A percentile compares a stretch with the other conserved stretches of the same genome.
Evolutionary conservation across 1,139 yeast species (phyloP).

Genomic region (Yamadazyma oceani): DNA sequence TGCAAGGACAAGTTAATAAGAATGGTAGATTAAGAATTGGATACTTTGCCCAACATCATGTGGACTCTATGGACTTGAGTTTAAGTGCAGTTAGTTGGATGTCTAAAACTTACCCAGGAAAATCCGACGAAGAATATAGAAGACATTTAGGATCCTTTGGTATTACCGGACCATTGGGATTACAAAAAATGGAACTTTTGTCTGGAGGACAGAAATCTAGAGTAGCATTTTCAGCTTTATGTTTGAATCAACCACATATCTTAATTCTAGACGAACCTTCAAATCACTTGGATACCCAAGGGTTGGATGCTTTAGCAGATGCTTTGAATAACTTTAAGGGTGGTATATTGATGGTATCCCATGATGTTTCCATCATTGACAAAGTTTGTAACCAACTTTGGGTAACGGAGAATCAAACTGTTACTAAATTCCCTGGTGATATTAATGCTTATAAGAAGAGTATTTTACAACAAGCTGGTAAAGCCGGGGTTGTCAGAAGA

Average conservation of each 20-base stretch:
- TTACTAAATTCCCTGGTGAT: slow-evolving; percentile 75
- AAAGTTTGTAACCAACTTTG: slow-evolving; percentile 90
- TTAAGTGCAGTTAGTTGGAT: slow-evolving; percentile 92
- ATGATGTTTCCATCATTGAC: slow-evolving; percentile 89
- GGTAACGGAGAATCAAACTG: slow-evolving; percentile 88
- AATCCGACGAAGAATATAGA: slow-evolving; percentile 94
- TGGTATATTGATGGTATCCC: slow-evolving; percentile 96
- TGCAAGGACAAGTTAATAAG: slow-evolving; percentile 70
- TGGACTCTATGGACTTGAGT: slow-evolving; percentile 93
- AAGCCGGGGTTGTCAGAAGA: slow-evolving; percentile 83
- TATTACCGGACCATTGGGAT: slow-evolving; percentile 89
- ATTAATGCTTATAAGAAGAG: slow-evolving; percentile 89
- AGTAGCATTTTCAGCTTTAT: slow-evolving; percentile 95
- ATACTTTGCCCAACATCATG: slow-evolving; percentile 99
- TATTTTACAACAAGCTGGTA: slow-evolving; percentile 73
- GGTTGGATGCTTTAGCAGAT: slow-evolving; percentile 91
- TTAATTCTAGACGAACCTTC: slow-evolving; percentile 97
- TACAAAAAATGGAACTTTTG: slow-evolving; percentile 83
- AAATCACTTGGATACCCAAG: slow-evolving; percentile 96
- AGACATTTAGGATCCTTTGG: slow-evolving; percentile 97
- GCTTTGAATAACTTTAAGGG: slow-evolving; percentile 88
- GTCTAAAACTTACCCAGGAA: slow-evolving; percentile 88
- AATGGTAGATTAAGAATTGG: slow-evolving; percentile 91
- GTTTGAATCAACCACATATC: slow-evolving; percentile 89
- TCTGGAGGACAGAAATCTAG: slow-evolving; percentile 99